phyloP scores from a whole-genome alignment of 768 basidiomycete species.

The Mycena rebaudengoi region DNA sequence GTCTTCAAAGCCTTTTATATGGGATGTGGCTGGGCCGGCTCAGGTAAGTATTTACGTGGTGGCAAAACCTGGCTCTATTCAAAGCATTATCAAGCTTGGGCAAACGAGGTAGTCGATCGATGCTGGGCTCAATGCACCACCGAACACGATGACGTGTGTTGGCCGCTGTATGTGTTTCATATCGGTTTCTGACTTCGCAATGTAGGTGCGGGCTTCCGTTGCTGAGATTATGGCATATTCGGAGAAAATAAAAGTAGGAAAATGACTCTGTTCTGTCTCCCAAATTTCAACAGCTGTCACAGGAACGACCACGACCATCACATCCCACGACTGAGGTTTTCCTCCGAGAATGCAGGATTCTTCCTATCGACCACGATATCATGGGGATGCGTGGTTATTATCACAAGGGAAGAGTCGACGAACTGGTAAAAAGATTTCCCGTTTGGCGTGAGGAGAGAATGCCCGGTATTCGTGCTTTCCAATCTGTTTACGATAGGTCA shows the following conservation, averaged over 20 bases:
- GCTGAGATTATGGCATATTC: constrained; percentile 78
- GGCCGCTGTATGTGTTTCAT: not conserved
- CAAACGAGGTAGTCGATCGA: constrained; percentile 67
- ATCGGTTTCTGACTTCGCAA: constrained; percentile 6
- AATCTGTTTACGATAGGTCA: constrained; percentile 86
- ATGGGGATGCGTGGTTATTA: constrained; percentile 77
- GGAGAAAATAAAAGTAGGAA: constrained; percentile 72
- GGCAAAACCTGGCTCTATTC: not conserved
- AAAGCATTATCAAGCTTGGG: constrained; percentile 59
- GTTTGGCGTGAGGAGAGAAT: constrained; percentile 75
- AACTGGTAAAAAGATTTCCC: constrained; percentile 70
- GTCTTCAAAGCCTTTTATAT: constrained; percentile 78
- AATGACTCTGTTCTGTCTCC: too few species aligned
- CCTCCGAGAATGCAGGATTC: constrained; percentile 69
- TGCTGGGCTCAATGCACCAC: constrained; percentile 72
- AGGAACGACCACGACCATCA: constrained; percentile 76
- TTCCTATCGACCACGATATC: constrained; percentile 69
- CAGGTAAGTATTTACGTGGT: constrained; percentile 30
- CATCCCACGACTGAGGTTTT: constrained; percentile 68
- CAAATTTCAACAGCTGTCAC: not conserved
- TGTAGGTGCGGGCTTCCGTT: constrained; percentile 76
- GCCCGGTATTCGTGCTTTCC: constrained; percentile 80
- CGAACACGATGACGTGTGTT: constrained; percentile 80
- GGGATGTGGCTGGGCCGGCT: constrained; percentile 82
- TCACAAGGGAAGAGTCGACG: constrained; percentile 64